A percentile compares a stretch with the other conserved stretches of the same genome.
Conservation (phyloP, 441 rosid genomes). For the Aleurites moluccanus region DNA sequence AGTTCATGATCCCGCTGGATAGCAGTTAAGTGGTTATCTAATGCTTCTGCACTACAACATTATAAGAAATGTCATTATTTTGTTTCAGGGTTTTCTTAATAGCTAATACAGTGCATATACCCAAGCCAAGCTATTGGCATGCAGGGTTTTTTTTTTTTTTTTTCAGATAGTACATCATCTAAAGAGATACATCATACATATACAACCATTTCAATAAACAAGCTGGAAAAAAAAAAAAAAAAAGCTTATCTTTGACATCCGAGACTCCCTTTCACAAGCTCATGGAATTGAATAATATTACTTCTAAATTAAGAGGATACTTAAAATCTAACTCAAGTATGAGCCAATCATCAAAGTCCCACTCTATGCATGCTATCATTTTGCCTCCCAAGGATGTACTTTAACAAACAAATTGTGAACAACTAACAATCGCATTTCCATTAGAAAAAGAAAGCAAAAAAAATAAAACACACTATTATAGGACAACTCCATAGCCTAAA, state of each 20-base stretch:
- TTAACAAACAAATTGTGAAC: neutral
- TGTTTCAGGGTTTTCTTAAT: conserved; percentile 6
- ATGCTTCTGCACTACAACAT: conserved; percentile 80
- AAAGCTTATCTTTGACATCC: neutral
- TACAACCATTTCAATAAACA: neutral
- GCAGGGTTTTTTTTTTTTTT: no score
- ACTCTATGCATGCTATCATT: neutral
- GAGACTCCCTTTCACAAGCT: neutral
- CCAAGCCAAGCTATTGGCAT: conserved; percentile 4
- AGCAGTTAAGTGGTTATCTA: conserved; percentile 82
- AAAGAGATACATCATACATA: neutral
- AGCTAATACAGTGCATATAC: neutral
- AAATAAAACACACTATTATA: neutral
- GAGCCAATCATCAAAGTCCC: neutral
- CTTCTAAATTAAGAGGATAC: neutral
- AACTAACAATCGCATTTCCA: neutral
- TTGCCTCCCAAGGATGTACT: no score
- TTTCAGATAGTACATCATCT: neutral
- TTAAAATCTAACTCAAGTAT: neutral
- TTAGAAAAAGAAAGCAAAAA: neutral
- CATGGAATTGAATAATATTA: neutral
- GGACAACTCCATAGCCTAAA: neutral
- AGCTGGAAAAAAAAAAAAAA: no score
- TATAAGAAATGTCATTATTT: conserved; percentile 8
- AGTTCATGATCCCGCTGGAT: conserved; percentile 79